phyloP scores from a whole-genome alignment of 176 grass and related monocot species.

The Zoysia japonica region DNA sequence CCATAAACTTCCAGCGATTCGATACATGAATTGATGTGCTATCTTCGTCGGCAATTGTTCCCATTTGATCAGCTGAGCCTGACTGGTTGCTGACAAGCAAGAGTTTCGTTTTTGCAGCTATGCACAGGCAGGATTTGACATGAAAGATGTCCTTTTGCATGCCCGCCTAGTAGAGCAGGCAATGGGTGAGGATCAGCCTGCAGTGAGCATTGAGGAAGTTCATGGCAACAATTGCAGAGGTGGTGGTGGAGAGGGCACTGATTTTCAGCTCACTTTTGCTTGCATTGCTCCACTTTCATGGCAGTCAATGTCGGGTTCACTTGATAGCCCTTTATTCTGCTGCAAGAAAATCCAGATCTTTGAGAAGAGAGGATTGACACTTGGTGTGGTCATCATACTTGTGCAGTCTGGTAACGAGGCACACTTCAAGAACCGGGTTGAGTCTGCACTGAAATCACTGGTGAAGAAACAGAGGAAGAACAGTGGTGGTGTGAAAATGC shows the following conservation, averaged over 20 bases:
- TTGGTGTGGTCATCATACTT: conserved; percentile 80
- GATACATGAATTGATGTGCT: background rate
- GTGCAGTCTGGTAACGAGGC: conserved; percentile 71
- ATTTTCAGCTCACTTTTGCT: conserved; percentile 82
- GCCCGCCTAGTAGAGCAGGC: conserved; percentile 87
- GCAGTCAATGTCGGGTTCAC: conserved; percentile 82
- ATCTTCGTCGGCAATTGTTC: background rate
- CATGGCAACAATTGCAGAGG: conserved; percentile 55
- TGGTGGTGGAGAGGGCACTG: conserved; percentile 42
- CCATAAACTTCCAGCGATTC: background rate
- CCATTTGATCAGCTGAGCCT: conserved; percentile 2
- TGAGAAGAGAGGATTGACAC: conserved; percentile 93
- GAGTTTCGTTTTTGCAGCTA: conserved; percentile 68
- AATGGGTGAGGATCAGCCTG: conserved; percentile 65
- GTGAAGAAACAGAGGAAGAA: conserved; percentile 78
- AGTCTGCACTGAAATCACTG: conserved; percentile 59
- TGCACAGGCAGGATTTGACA: conserved; percentile 91
- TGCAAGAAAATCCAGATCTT: conserved; percentile 99
- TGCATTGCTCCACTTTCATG: conserved; percentile 80
- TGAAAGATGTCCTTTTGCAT: conserved; percentile 90
- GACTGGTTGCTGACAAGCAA: conserved; percentile 23
- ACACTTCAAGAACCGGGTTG: conserved; percentile 72
- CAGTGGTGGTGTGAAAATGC: conserved; percentile 75
- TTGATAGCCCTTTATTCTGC: conserved; percentile 73
- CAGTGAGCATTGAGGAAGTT: conserved; percentile 70